These are phyloP conservation scores for Pseudogymnoascus sp. DNA, from an alignment of 2,329 filamentous ascomycete species.

Conservation along the genomic window DNA sequence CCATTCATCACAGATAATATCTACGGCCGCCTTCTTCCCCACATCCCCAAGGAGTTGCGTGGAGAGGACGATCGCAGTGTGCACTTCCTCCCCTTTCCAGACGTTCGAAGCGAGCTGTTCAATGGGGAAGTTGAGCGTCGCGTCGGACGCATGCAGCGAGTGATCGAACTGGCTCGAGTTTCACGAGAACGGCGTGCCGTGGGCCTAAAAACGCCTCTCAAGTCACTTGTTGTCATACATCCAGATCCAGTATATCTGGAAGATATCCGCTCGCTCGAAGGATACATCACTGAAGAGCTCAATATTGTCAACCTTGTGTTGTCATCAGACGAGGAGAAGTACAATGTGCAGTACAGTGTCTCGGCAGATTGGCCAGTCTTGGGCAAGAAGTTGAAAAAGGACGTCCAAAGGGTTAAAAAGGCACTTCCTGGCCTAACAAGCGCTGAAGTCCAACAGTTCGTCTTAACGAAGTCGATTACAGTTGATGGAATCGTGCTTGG, in stretches of 20 bases:
- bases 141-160: constrained; percentile 86
- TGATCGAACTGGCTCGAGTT: constrained; percentile 84
- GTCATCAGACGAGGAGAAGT: constrained; percentile 79
- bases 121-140: constrained; percentile 78
- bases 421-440: constrained; percentile 72
- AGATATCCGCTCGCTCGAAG: constrained; percentile 76
- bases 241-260: constrained; percentile 74
- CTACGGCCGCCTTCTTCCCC: constrained; percentile 73
- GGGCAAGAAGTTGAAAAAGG: constrained; percentile 96
- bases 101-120: constrained; percentile 82
- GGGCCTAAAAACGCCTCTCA: constrained; percentile 83
- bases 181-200: constrained; percentile 79
- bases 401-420: constrained; percentile 85
- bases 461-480: constrained; percentile 63
- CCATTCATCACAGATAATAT: constrained; percentile 95
- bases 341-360: constrained; percentile 87
- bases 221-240: constrained; percentile 84
- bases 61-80: constrained; percentile 75
- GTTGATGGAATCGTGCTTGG: constrained; percentile 82
- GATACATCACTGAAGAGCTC: constrained; percentile 86
- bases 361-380: constrained; percentile 88
- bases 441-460: constrained; percentile 73
- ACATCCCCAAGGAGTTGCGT: constrained; percentile 66
- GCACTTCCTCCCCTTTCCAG: constrained; percentile 86
- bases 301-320: constrained; percentile 83